These are phyloP conservation scores for Rhytidhysteron rufulum DNA, from an alignment of 2,329 filamentous ascomycete species.

Conservation along the genomic window DNA sequence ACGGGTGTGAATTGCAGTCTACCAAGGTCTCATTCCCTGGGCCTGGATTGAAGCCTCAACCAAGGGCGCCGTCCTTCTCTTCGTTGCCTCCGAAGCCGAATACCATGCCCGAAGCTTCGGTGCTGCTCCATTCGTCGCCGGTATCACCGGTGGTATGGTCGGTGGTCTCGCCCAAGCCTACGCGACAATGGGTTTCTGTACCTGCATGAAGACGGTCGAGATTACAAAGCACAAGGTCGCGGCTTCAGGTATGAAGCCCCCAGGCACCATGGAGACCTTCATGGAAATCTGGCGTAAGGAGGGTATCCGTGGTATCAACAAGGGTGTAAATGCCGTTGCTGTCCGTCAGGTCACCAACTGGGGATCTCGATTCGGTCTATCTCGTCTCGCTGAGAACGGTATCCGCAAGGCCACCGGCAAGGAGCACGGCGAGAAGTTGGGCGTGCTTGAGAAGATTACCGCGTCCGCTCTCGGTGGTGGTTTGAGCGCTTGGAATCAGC, in stretches of 20 bases:
- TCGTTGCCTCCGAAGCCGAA: conserved; percentile 97
- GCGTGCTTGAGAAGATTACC: conserved; percentile 79
- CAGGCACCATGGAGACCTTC: conserved; percentile 91
- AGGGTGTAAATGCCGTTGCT: conserved; percentile 95
- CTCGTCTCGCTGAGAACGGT: conserved; percentile 81
- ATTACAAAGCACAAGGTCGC: conserved; percentile 98
- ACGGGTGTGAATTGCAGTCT: conserved; percentile 59
- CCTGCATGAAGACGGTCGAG: conserved; percentile 99
- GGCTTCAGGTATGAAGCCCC: conserved; percentile 74
- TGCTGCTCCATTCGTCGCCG: conserved; percentile 79
- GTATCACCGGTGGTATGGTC: conserved; percentile 86
- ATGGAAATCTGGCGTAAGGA: conserved; percentile 95
- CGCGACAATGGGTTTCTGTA: conserved; percentile 99
- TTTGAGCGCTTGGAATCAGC: conserved; percentile 97
- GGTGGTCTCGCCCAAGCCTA: conserved; percentile 97
- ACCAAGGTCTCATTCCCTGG: conserved; percentile 99
- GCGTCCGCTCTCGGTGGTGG: conserved; percentile 87
- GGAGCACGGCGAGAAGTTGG: conserved; percentile 73
- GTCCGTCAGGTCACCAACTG: conserved; percentile 99
- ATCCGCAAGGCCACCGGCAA: conserved; percentile 79
- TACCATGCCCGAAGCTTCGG: conserved; percentile 84
- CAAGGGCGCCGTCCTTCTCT: conserved; percentile 97
- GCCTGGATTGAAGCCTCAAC: conserved; percentile 99
- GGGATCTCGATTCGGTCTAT: conserved; percentile 93
- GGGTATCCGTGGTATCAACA: conserved; percentile 94